A percentile compares a stretch with the other conserved stretches of the same genome.
Evolutionary conservation across 306 rosid species (phyloP).

Genomic region (Hippophae rhamnoides): DNA sequence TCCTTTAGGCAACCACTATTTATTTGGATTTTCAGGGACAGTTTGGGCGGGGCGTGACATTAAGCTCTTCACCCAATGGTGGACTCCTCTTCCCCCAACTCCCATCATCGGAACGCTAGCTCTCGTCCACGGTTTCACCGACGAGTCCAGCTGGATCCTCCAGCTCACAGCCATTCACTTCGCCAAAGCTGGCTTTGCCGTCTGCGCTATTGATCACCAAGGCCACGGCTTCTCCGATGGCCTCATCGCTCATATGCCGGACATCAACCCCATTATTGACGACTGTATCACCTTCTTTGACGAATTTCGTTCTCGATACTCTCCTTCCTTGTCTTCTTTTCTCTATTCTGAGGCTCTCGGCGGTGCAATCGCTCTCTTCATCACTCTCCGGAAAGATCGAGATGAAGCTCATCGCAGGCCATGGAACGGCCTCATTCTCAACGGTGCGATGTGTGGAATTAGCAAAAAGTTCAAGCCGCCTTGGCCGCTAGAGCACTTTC

Average conservation of each 20-base stretch:
- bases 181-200: conserved; percentile 69
- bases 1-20: too few species aligned
- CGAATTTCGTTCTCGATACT: conserved; percentile 43
- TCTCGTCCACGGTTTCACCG: conserved; percentile 85
- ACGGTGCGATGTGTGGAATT: conserved; percentile 96
- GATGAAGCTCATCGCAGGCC: neutral
- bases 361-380: conserved; percentile 73
- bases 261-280: conserved; percentile 74
- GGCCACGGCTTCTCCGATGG: conserved; percentile 99
- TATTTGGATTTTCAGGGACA: too few species aligned
- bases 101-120: conserved; percentile 44
- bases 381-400: conserved; percentile 44
- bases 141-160: conserved; percentile 91
- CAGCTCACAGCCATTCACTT: conserved; percentile 80
- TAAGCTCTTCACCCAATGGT: conserved; percentile 88
- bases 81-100: conserved; percentile 70
- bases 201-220: conserved; percentile 90
- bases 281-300: conserved; percentile 71
- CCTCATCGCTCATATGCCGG: conserved; percentile 72
- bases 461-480: conserved; percentile 92
- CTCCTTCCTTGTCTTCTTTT: conserved; percentile 53
- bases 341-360: conserved; percentile 91
- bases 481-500: conserved; percentile 89
- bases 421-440: conserved; percentile 69
- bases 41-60: too few species aligned